Base-by-base conservation (phyloP, 768 basidiomycete species). In the Lactarius akahatsu region DNA sequence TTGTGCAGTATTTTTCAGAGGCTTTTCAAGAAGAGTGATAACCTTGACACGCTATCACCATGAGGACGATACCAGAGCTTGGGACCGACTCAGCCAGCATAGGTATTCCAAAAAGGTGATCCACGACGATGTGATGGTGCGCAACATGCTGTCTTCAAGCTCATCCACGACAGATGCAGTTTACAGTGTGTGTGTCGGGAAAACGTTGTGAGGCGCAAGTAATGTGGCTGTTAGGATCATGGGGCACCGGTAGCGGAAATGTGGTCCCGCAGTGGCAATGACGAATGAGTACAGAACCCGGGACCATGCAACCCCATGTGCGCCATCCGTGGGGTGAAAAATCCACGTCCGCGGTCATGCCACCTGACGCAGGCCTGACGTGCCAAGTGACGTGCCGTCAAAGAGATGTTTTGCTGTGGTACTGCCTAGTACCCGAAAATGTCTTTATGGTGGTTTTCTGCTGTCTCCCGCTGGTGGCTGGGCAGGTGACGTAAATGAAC, bases 61-160 rank as follows among this genome's bases (percentile, higher is more conserved):
- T 30, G 59, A 61, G 64, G 64, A n/a, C 18, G 10, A 41, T 30
- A 32, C 36, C 34, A 64, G 62, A 52, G 38, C 47, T 54, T 16
- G 47, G 50, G 20, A 43, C 20, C 34, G 28, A 18, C 11, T 4
- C 26, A 16, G 32, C 57, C 15, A 57, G 58, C 59, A 60, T 20
- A 65, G 28, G 30, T 1, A 40, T 23, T 54, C 58, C n/a, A 54
- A 52, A 34, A 18, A 41, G 50, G 43, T 40, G 45, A 58, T 50
- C 45, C 32, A 36, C 32, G 45, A 61, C 13, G 32, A 36, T 13
- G 45, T 30, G 43, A 41, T 26, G 38, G 20, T 43, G 26, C 2
- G 11, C 11, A 36, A 30, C 15, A 2, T 20, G 26, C 11, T 13
- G n/a, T 23, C 45, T 47, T 47, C 45, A 23, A n/a, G 55, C 30